These are phyloP conservation scores for Scedosporium aurantiacum DNA, from an alignment of 2,329 filamentous ascomycete species.

Conservation along the genomic window DNA sequence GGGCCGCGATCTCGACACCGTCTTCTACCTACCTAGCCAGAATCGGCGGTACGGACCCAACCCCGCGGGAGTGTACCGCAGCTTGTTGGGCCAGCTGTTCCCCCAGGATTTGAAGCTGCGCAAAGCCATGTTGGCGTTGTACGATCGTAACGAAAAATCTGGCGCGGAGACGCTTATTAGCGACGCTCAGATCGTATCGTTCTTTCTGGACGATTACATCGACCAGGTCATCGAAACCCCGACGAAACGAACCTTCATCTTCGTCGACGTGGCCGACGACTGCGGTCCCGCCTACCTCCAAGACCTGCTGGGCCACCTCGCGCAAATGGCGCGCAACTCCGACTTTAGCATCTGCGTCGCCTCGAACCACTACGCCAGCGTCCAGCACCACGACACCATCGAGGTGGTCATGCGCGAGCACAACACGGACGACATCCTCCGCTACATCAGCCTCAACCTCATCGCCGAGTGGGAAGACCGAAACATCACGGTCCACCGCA, in stretches of 20 bases:
- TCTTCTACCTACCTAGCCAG: constrained; percentile 10
- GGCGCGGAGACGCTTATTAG: constrained; percentile 11
- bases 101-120: constrained; percentile 17
- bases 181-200: constrained; percentile 18
- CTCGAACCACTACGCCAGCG: constrained; percentile 12
- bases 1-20: constrained; percentile 13
- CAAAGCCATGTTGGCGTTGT: constrained; percentile 14
- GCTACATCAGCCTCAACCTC: constrained; percentile 20
- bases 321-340: constrained; percentile 18
- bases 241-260: constrained; percentile 18
- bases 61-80: constrained; percentile 17
- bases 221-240: constrained; percentile 16
- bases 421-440: constrained; percentile 20
- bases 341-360: constrained; percentile 22
- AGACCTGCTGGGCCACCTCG: constrained; percentile 17
- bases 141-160: constrained; percentile 7
- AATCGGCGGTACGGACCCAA: constrained; percentile 8
- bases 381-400: constrained; percentile 8
- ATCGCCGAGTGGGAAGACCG: constrained; percentile 21
- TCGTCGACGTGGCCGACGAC: constrained; percentile 20
- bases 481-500: constrained; percentile 15
- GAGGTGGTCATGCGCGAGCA: constrained; percentile 18
- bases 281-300: constrained; percentile 15
- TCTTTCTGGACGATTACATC: constrained; percentile 21
- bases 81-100: constrained; percentile 19